phyloP scores from a whole-genome alignment of 768 basidiomycete genomes.

The Naganishia vishniacii region DNA sequence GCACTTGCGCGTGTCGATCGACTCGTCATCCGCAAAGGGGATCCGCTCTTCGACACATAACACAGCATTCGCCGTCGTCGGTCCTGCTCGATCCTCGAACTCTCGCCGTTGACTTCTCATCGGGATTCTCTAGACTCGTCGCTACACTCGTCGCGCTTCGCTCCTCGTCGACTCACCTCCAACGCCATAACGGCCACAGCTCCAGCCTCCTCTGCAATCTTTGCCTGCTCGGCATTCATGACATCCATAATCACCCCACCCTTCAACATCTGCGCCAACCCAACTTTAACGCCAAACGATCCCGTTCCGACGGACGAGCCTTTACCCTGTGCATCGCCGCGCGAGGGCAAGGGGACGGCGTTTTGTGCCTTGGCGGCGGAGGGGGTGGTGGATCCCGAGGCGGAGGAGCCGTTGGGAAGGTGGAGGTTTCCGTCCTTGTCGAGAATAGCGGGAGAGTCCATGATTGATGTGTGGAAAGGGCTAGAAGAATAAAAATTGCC shows the following conservation, averaged over 20 bases:
- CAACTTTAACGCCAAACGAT: slow-evolving; percentile 66
- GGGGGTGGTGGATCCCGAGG: slow-evolving; percentile 20
- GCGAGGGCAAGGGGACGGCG: slow-evolving; percentile 18
- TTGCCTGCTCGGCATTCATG: slow-evolving; percentile 58
- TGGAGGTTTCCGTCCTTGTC: slow-evolving; percentile 26
- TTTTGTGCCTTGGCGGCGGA: slow-evolving; percentile 6
- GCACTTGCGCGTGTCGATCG: too few relatives aligned
- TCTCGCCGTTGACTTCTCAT: too few relatives aligned
- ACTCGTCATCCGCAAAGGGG: too few relatives aligned
- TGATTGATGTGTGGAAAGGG: neutral
- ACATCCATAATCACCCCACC: slow-evolving; percentile 71
- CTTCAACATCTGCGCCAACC: slow-evolving; percentile 95
- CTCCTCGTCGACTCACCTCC: slow-evolving; percentile 38
- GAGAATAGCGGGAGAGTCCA: slow-evolving; percentile 27
- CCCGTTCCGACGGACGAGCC: slow-evolving; percentile 31
- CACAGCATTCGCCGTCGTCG: too few relatives aligned
- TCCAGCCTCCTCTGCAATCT: slow-evolving; percentile 93
- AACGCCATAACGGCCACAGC: slow-evolving; percentile 88
- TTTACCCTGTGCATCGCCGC: slow-evolving; percentile 16
- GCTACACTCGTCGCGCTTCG: too few relatives aligned
- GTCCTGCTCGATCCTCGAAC: too few relatives aligned
- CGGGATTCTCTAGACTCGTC: too few relatives aligned
- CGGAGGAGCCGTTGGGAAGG: slow-evolving; percentile 20
- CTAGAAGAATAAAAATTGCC: neutral
- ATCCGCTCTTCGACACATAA: too few relatives aligned